phyloP scores from a whole-genome alignment of 148 eudicot genomes.

The Rhododendron simsii region DNA sequence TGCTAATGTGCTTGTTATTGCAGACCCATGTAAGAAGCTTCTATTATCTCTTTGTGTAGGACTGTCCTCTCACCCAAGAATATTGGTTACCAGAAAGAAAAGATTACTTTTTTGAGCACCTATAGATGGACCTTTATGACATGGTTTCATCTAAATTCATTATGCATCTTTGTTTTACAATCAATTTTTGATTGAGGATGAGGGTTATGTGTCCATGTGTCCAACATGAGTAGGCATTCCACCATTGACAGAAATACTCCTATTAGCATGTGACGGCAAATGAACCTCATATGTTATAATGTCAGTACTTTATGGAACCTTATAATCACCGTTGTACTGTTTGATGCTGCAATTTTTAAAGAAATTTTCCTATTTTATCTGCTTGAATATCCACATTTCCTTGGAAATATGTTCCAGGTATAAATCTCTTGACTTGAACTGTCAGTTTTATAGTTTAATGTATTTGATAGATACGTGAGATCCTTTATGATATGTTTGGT shows the following conservation, averaged over 20 bases:
- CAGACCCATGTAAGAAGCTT: neutral
- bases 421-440: neutral
- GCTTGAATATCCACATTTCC: neutral
- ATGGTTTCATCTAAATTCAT: neutral
- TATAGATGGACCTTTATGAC: neutral
- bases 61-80: neutral
- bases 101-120: neutral
- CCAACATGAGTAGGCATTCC: neutral
- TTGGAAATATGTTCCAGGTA: neutral
- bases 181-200: neutral
- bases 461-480: neutral
- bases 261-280: neutral
- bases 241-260: neutral
- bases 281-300: neutral
- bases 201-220: neutral
- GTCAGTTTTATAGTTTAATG: neutral
- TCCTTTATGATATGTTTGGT: neutral
- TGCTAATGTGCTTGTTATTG: neutral
- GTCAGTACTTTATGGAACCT: neutral
- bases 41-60: neutral
- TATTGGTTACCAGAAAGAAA: neutral
- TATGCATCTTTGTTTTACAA: neutral
- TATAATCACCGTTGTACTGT: neutral
- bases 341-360: neutral
- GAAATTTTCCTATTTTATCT: neutral